Evolutionary conservation across 148 eudicot genomes (phyloP), one percentile per base, ranked within the genome.

Genomic region (Linanthus parryae): DNA sequence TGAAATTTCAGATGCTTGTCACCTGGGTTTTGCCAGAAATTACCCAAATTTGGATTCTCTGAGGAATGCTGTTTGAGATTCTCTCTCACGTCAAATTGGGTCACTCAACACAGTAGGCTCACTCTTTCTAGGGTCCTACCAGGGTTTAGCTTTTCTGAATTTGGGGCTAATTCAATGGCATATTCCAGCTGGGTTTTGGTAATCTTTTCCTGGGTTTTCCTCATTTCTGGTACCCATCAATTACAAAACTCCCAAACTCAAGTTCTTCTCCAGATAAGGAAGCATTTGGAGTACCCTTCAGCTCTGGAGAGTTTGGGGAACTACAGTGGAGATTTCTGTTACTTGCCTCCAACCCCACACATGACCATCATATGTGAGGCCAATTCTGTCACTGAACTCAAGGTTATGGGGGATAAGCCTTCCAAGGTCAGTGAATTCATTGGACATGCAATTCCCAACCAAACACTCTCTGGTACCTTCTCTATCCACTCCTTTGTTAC

Each of bases 401-500:
- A 64, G 50, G 70, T 82, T 16, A 68, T 48, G 65, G 89, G 89
- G 30, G 67, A 70, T 40, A 79, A 73, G 75, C 64, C 61, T 54
- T 36, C 43, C 12, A 49, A 68, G 57, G 71, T 61, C 13, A 65
- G 62, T 63, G 57, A 71, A 25, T 75, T 79, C 62, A 58, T 33
- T 36, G 89, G 89, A 12, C 73, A 54, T 57, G 72, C 89, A 20
- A 49, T 82, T 17, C 61, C 63, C 2, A 65, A 68, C 20, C 62
- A 58, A 18, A 82, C 85, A 10, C 65, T 82, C 33, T 82, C 89
- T 17, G 29, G 54, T 15, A 64, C 64, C 48, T 82, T 82, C 68
- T 79, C 82, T 7, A 70, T 82, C 59, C 82, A 79, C 54, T 79
- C 89, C 18, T 73, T 82, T 57, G 72, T 82, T 25, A 74, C 79